A percentile compares a stretch with the other conserved stretches of the same genome.
phyloP scores from a whole-genome alignment of 768 basidiomycete species.

The Pleurotus platypus region DNA sequence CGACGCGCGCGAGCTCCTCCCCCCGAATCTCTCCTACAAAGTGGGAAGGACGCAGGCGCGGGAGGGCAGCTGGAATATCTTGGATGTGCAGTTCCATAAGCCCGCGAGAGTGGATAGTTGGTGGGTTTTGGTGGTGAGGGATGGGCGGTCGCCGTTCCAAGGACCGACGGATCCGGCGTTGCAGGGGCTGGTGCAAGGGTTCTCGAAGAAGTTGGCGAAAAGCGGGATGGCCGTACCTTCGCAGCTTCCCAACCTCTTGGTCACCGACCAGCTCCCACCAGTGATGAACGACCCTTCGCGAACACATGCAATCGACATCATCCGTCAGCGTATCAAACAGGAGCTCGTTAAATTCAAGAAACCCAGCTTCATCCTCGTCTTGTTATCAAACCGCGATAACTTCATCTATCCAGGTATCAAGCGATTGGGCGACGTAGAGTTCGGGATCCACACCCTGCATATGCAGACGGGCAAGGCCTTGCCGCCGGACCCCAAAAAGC shows the following conservation, averaged over 20 bases:
- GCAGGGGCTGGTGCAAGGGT: constrained; percentile 42
- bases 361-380: constrained; percentile 67
- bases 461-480: constrained; percentile 66
- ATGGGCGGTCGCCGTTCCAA: constrained; percentile 33
- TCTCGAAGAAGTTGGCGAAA: constrained; percentile 47
- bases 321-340: constrained; percentile 36
- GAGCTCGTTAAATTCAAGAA: constrained; percentile 25
- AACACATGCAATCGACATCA: constrained; percentile 30
- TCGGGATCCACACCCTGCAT: constrained; percentile 77
- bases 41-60: constrained; percentile 38
- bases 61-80: constrained; percentile 76
- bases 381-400: constrained; percentile 66
- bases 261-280: constrained; percentile 24
- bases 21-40: constrained; percentile 57
- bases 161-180: constrained; percentile 43
- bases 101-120: constrained; percentile 52
- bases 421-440: constrained; percentile 65
- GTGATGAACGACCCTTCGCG: constrained; percentile 30
- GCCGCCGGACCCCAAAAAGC: constrained; percentile 40
- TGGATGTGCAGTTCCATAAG: constrained; percentile 63
- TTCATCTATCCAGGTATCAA: constrained; percentile 82
- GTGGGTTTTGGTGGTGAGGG: constrained; percentile 66
- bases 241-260: constrained; percentile 30
- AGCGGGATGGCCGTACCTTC: constrained; percentile 56
- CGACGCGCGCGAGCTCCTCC: constrained; percentile 60